These are phyloP conservation scores for Ricinus communis DNA, from an alignment of 345 rosid species.

Conservation along the genomic window DNA sequence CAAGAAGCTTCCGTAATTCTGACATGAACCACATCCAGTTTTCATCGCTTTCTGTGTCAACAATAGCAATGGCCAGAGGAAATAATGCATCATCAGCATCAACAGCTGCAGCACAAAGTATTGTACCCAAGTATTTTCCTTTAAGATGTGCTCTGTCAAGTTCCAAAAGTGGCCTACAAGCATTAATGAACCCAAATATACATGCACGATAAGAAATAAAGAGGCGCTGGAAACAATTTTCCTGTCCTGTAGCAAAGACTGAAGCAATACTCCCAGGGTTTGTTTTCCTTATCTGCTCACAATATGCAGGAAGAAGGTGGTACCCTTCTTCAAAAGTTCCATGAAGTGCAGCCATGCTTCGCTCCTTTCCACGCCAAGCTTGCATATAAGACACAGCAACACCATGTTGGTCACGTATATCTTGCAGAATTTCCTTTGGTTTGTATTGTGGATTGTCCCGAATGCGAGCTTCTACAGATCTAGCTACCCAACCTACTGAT, in stretches of 20 bases:
- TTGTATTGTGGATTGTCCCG: conserved; percentile 95
- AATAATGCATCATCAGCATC: conserved; percentile 88
- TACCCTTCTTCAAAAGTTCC: conserved; percentile 99
- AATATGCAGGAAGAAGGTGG: conserved; percentile 83
- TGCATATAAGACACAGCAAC: conserved; percentile 99
- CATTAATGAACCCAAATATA: conserved; percentile 88
- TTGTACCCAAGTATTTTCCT: conserved; percentile 85
- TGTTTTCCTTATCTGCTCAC: conserved; percentile 75
- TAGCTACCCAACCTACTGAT: conserved; percentile 99
- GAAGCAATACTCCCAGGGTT: conserved; percentile 95
- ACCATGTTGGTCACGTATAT: conserved; percentile 91
- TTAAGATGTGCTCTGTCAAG: conserved; percentile 85
- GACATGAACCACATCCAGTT: conserved; percentile 99
- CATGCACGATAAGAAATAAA: conserved; percentile 83
- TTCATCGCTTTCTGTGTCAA: conserved; percentile 77
- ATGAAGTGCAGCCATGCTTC: conserved; percentile 99
- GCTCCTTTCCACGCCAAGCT: conserved; percentile 99
- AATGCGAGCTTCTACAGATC: conserved; percentile 90
- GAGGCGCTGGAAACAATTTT: conserved; percentile 93
- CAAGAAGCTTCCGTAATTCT: conserved; percentile 90
- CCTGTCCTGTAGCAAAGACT: conserved; percentile 75
- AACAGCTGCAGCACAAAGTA: conserved; percentile 91
- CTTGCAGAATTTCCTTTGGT: conserved; percentile 94
- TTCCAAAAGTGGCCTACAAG: conserved; percentile 94
- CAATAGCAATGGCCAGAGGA: conserved; percentile 87